Conservation (phyloP, 2,329 filamentous ascomycete genomes). For the Metarhizium anisopliae region DNA sequence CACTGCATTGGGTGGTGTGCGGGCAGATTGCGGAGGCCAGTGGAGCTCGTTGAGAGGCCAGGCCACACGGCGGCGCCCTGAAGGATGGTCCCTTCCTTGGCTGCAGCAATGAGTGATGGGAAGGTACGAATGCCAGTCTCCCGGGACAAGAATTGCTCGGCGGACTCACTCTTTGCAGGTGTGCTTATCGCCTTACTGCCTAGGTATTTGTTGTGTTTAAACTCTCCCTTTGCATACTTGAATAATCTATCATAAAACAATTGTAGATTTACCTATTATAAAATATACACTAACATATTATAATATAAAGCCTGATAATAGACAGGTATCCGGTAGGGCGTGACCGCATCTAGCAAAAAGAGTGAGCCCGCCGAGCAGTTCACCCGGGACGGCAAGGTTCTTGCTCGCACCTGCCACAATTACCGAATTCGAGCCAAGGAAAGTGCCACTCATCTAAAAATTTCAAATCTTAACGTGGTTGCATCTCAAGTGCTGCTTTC, state of each 20-base stretch:
- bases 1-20: conserved; percentile 4
- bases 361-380: not conserved
- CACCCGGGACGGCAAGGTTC: not conserved
- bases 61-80: not conserved
- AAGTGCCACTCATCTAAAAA: not conserved
- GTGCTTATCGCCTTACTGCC: too few species aligned
- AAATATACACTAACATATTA: too few species aligned
- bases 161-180: too few species aligned
- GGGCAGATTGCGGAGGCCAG: conserved; percentile 4
- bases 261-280: too few species aligned
- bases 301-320: too few species aligned
- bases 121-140: not conserved
- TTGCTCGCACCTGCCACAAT: not conserved
- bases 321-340: too few species aligned
- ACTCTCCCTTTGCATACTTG: too few species aligned
- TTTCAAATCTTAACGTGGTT: not conserved
- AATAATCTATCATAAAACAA: too few species aligned
- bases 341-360: too few species aligned
- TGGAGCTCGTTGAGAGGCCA: conserved; percentile 9
- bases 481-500: too few species aligned
- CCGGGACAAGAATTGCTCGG: too few species aligned
- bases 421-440: not conserved
- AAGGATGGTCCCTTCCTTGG: not conserved
- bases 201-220: too few species aligned
- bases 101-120: not conserved